Conservation (phyloP, 2,329 filamentous ascomycete genomes). For the Beauveria sp. region DNA sequence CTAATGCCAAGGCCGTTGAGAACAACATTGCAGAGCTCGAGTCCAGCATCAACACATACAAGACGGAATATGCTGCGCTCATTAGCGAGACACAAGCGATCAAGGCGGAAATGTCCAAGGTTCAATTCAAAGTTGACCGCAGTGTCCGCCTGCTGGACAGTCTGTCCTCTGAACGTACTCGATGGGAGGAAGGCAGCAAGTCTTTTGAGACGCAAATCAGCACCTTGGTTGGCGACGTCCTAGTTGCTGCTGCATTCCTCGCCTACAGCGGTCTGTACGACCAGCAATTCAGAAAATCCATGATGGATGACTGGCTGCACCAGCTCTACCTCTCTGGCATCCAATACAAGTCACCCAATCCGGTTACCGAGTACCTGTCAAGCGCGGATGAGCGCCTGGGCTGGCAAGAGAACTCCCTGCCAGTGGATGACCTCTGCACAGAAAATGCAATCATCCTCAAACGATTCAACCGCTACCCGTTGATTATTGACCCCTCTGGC, state of each 20-base stretch:
- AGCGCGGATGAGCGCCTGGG: conserved; percentile 89
- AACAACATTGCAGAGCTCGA: conserved; percentile 80
- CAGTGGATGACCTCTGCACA: conserved; percentile 94
- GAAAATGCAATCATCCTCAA: conserved; percentile 97
- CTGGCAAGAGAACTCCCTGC: conserved; percentile 91
- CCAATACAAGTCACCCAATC: conserved; percentile 86
- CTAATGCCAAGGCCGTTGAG: conserved; percentile 85
- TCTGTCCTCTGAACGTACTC: conserved; percentile 81
- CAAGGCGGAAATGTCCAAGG: conserved; percentile 91
- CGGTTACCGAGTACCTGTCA: conserved; percentile 91
- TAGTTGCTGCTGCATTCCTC: conserved; percentile 93
- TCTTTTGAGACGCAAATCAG: conserved; percentile 98
- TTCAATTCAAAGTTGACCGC: conserved; percentile 96
- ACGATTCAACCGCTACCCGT: conserved; percentile 94
- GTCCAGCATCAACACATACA: conserved; percentile 87
- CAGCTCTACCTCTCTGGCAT: conserved; percentile 92
- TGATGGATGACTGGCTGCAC: conserved; percentile 96
- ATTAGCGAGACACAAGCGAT: conserved; percentile 97
- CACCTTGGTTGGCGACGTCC: conserved; percentile 89
- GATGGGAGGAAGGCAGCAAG: conserved; percentile 96
- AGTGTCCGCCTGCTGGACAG: conserved; percentile 92
- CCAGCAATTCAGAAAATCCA: conserved; percentile 93
- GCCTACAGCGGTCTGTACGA: conserved; percentile 97
- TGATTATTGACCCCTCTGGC: conserved; percentile 97
- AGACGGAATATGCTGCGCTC: conserved; percentile 88